Evolutionary conservation across 257 asterid species (phyloP).

Genomic region (Salvia splendens): DNA sequence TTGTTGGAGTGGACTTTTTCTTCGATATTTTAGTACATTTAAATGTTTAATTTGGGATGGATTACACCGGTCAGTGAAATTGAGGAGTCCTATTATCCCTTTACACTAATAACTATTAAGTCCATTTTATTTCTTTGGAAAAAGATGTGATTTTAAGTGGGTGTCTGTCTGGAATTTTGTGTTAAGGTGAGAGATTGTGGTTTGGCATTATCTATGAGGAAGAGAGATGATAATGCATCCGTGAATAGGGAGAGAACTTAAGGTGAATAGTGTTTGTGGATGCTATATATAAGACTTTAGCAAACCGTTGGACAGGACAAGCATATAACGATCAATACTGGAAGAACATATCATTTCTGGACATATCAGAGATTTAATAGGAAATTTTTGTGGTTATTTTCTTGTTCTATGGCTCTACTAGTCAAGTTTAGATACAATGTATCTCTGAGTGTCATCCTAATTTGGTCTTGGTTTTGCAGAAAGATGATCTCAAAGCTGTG

Average conservation of each 20-base stretch:
- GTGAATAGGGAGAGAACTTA: neutral
- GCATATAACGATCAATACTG: neutral
- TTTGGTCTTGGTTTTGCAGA: constrained; percentile 53
- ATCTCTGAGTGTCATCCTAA: neutral
- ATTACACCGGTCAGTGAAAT: neutral
- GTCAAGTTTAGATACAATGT: neutral
- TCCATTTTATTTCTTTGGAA: neutral
- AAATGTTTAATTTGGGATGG: neutral
- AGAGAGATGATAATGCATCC: neutral
- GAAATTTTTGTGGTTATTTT: neutral
- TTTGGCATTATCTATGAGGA: neutral
- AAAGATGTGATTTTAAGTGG: no score
- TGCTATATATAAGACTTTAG: neutral
- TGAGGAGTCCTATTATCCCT: neutral
- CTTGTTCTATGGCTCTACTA: neutral
- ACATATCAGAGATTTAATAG: neutral
- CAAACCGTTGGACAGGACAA: neutral
- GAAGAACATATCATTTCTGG: neutral
- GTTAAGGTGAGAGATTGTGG: neutral
- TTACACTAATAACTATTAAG: neutral
- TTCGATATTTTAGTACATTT: neutral
- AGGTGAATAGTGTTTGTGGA: neutral
- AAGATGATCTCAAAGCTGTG: constrained; percentile 84
- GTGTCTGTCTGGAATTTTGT: neutral
- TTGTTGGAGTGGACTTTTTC: constrained; percentile 1